A percentile compares a stretch with the other conserved stretches of the same genome.
Conservation (phyloP, 2,329 filamentous ascomycete genomes). For the Helicocarpus griseus region DNA sequence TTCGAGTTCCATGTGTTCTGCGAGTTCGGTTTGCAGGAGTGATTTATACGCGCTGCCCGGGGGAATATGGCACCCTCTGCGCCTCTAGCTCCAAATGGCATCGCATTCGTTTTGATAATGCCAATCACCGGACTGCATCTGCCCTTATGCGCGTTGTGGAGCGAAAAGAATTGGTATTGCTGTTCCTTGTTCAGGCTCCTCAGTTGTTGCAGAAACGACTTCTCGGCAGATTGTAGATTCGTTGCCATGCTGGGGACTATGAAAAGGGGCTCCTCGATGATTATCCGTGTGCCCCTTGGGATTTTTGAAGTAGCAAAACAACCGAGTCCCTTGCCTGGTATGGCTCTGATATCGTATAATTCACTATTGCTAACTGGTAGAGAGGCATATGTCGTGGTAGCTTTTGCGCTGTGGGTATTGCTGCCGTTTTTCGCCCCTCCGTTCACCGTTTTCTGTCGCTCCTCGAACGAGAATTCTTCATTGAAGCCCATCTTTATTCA, state of each 20-base stretch:
- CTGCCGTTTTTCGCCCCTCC: neutral
- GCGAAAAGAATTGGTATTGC: constrained; percentile 6
- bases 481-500: constrained; percentile 3
- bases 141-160: constrained; percentile 4
- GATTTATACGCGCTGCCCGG: constrained; percentile 10
- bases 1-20: constrained; percentile 7
- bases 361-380: neutral
- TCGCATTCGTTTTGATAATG: constrained; percentile 8
- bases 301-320: constrained; percentile 8
- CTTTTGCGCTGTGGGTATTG: neutral
- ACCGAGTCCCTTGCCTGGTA: constrained; percentile 6
- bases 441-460: neutral
- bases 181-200: constrained; percentile 6
- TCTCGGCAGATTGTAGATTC: neutral
- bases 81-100: constrained; percentile 3
- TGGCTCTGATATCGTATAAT: constrained; percentile 2
- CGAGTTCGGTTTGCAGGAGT: constrained; percentile 12
- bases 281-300: constrained; percentile 7
- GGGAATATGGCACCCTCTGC: constrained; percentile 8
- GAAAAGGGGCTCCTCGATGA: constrained; percentile 5
- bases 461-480: neutral
- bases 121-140: constrained; percentile 5
- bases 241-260: constrained; percentile 2
- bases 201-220: neutral
- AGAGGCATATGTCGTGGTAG: neutral